Percentiles rank a stretch among this genome's conserved stretches.
phyloP scores from a whole-genome alignment of 1,139 yeast genomes.

The Saccharomycopsis phalli region DNA sequence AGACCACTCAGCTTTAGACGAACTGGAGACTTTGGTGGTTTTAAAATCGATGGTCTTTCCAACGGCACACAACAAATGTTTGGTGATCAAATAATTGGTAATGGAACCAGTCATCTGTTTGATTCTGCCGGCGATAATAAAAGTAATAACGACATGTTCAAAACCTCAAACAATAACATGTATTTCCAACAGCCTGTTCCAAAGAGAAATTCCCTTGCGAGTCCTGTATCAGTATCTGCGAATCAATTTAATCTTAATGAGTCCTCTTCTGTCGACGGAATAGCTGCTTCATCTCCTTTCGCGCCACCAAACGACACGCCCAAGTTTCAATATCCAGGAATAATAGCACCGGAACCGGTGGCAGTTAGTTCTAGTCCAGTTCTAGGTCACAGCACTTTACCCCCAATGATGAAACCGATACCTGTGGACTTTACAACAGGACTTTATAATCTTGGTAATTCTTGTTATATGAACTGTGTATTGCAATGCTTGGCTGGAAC shows the following conservation, averaged over 20 bases:
- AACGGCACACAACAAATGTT: not conserved
- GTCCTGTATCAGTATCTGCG: not conserved
- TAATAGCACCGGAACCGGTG: not conserved
- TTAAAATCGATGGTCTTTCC: not conserved
- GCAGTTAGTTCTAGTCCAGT: not conserved
- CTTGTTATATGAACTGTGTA: constrained; percentile 90
- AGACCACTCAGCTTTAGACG: constrained; percentile 21
- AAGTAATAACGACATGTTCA: no score
- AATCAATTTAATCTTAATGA: no score
- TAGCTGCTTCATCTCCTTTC: not conserved
- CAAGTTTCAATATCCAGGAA: not conserved
- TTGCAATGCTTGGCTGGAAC: constrained; percentile 70
- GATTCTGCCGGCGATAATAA: not conserved
- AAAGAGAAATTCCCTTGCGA: not conserved
- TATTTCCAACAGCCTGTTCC: constrained; percentile 1
- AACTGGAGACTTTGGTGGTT: not conserved
- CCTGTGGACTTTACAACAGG: constrained; percentile 41
- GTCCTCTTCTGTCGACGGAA: no score
- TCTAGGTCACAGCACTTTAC: not conserved
- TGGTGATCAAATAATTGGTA: no score
- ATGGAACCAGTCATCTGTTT: no score
- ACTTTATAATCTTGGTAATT: constrained; percentile 74
- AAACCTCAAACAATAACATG: not conserved
- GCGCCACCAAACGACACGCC: not conserved
- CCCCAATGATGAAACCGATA: not conserved